phyloP scores from a whole-genome alignment of 441 rosid genomes.

The Macaranga tanarius region DNA sequence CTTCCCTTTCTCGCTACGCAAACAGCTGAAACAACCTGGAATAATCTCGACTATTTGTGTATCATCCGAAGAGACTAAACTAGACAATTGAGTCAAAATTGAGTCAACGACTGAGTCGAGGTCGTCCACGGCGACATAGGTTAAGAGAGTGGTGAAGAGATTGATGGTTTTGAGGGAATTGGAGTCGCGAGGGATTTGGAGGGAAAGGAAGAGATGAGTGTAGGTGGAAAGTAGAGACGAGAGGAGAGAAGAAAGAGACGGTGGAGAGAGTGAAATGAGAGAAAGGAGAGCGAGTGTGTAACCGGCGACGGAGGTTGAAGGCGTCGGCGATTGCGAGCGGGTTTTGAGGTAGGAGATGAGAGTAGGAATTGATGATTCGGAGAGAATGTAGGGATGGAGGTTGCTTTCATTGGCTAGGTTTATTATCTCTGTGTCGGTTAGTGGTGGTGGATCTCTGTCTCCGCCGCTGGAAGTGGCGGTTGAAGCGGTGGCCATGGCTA shows the following conservation, averaged over 20 bases:
- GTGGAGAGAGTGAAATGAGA: constrained; percentile 52
- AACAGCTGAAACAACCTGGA: constrained; percentile 53
- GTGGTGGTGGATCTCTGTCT: constrained; percentile 16
- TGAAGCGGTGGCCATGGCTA: constrained; percentile 28
- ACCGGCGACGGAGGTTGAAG: constrained; percentile 58
- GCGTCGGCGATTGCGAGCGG: constrained; percentile 49
- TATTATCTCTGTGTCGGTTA: constrained; percentile 55
- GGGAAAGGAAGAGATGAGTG: constrained; percentile 45
- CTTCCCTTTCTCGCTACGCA: constrained; percentile 38
- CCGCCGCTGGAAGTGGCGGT: constrained; percentile 16
- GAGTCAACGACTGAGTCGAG: constrained; percentile 41
- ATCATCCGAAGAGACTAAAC: constrained; percentile 47
- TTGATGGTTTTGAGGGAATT: constrained; percentile 60
- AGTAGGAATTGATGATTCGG: constrained; percentile 44
- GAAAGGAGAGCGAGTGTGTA: constrained; percentile 55
- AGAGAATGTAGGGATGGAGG: constrained; percentile 52
- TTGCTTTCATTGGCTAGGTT: constrained; percentile 51
- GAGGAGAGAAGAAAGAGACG: constrained; percentile 53
- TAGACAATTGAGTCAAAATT: constrained; percentile 29
- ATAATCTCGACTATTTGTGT: constrained; percentile 70
- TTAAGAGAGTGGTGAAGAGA: constrained; percentile 46
- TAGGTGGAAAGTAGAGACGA: constrained; percentile 61
- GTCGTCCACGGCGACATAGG: constrained; percentile 34
- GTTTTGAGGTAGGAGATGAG: constrained; percentile 54
- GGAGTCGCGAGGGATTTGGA: constrained; percentile 55